Evolutionary conservation across 2,329 filamentous ascomycete species (phyloP).

Genomic region (Epichloe aotearoae): DNA sequence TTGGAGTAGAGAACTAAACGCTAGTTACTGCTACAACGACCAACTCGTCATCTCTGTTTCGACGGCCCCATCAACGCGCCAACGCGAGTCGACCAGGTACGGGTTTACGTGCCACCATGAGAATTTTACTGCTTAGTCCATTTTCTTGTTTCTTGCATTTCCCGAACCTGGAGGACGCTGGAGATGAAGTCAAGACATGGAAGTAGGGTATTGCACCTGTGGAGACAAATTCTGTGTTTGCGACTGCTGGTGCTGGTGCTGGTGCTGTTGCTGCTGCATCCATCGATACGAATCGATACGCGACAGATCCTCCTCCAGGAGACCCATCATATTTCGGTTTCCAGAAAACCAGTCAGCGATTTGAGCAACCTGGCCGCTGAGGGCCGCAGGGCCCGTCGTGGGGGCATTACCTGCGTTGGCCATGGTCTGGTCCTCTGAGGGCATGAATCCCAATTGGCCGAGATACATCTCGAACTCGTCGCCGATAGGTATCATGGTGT

Average conservation of each 20-base stretch:
- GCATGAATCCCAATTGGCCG: slow-evolving; percentile 48
- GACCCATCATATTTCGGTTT: slow-evolving; percentile 49
- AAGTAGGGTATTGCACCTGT: background rate
- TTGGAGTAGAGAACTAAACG: background rate
- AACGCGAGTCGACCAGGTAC: background rate
- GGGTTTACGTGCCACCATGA: background rate
- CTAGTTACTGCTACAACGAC: background rate
- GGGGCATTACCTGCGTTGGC: slow-evolving; percentile 11
- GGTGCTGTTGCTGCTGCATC: slow-evolving; percentile 14
- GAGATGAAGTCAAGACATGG: background rate
- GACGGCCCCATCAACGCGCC: background rate
- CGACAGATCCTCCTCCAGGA: slow-evolving; percentile 48
- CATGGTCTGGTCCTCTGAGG: slow-evolving; percentile 21
- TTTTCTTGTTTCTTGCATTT: background rate
- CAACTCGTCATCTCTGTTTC: background rate
- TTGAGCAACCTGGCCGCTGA: slow-evolving; percentile 27
- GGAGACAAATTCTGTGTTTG: background rate
- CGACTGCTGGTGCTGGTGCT: slow-evolving; percentile 1
- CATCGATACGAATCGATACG: slow-evolving; percentile 27
- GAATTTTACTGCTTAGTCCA: background rate
- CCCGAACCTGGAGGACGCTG: background rate
- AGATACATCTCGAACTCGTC: slow-evolving; percentile 53
- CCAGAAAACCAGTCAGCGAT: slow-evolving; percentile 55
- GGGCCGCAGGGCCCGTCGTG: slow-evolving; percentile 8
- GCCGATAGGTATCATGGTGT: slow-evolving; percentile 35